Evolutionary conservation across 495 filamentous ascomycete genomes (phyloP).

Genomic region (Daldinia grandis): DNA sequence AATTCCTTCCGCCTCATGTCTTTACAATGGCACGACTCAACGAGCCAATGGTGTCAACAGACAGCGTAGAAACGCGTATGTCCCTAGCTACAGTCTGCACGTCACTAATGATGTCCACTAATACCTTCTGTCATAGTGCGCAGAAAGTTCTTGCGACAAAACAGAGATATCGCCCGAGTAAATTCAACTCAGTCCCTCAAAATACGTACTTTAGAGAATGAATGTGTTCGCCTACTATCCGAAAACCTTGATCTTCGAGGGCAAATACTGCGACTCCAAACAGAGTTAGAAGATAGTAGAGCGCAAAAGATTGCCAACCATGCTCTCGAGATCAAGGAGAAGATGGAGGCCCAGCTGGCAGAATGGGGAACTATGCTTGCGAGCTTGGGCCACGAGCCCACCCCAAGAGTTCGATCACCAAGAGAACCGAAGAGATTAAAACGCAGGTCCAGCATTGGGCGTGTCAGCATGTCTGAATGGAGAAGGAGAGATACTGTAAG

Average conservation of each 20-base stretch:
- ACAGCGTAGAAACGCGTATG: slow-evolving; percentile 84
- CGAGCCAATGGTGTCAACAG: slow-evolving; percentile 73
- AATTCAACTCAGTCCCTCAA: slow-evolving; percentile 92
- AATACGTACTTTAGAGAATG: slow-evolving; percentile 86
- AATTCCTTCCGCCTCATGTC: slow-evolving; percentile 36
- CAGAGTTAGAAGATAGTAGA: slow-evolving; percentile 64
- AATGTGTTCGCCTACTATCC: slow-evolving; percentile 79
- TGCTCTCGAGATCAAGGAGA: slow-evolving; percentile 71
- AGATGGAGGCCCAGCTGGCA: slow-evolving; percentile 72
- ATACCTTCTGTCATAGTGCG: slow-evolving; percentile 66
- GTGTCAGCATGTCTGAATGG: slow-evolving; percentile 52
- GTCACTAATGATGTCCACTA: slow-evolving; percentile 10
- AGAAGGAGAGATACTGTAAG: slow-evolving; percentile 57
- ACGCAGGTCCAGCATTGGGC: slow-evolving; percentile 43
- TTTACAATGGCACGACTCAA: slow-evolving; percentile 89
- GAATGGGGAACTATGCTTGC: slow-evolving; percentile 72
- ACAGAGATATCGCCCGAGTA: slow-evolving; percentile 88
- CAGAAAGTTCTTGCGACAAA: slow-evolving; percentile 87
- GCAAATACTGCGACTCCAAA: slow-evolving; percentile 76
- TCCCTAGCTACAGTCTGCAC: slow-evolving; percentile 30
- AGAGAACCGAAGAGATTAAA: slow-evolving; percentile 44
- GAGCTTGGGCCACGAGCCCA: slow-evolving; percentile 64
- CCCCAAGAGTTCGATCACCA: slow-evolving; percentile 50
- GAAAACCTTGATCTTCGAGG: slow-evolving; percentile 89
- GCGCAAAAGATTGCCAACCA: slow-evolving; percentile 64